A percentile compares a stretch with the other conserved stretches of the same genome.
These are phyloP conservation scores for Brassica napus DNA, from an alignment of 345 rosid genomes.

Conservation along the genomic window DNA sequence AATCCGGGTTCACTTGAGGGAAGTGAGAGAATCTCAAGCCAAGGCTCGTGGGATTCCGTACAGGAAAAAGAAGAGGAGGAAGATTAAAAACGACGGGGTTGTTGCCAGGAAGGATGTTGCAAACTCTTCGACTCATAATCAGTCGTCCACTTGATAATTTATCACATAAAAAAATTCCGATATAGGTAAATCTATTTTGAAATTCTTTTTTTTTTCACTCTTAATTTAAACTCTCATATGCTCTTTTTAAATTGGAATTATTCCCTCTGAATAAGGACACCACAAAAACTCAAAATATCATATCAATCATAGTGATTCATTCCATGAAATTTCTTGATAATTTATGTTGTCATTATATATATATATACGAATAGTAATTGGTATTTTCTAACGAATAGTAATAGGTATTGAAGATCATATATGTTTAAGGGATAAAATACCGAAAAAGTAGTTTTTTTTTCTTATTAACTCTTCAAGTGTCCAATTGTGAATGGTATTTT, in stretches of 20 bases:
- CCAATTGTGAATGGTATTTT: constrained; percentile 3
- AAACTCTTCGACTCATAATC: constrained; percentile 34
- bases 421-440: not conserved
- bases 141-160: constrained; percentile 27
- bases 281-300: constrained; percentile 7
- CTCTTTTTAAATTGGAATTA: constrained; percentile 5
- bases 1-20: constrained; percentile 68
- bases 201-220: not conserved
- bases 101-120: constrained; percentile 34
- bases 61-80: constrained; percentile 86
- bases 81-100: constrained; percentile 32
- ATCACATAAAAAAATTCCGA: constrained; percentile 6
- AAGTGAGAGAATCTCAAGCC: constrained; percentile 85
- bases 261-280: constrained; percentile 19
- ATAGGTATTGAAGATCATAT: not conserved
- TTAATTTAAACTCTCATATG: not conserved
- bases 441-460: not conserved
- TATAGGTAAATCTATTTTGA: constrained; percentile 34
- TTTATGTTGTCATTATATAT: not conserved
- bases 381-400: not conserved
- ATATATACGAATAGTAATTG: not conserved
- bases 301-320: constrained; percentile 20
- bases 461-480: not conserved
- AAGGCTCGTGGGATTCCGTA: constrained; percentile 87
- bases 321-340: not conserved